Percentiles rank a stretch among this genome's conserved stretches.
Conservation (phyloP, 306 rosid species). For the Prunus kanzakura region DNA sequence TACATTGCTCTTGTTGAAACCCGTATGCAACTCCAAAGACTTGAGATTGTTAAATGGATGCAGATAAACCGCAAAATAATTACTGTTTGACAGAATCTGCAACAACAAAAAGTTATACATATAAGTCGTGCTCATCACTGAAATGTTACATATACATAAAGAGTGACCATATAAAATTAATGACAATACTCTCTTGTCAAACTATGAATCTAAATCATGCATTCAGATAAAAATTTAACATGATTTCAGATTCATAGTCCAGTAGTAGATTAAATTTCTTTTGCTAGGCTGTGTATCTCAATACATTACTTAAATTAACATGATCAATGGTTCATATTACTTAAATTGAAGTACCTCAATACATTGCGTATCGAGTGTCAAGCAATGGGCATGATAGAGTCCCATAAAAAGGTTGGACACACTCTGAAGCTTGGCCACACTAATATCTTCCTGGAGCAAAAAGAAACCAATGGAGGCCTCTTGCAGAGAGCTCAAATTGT, state of each 20-base stretch:
- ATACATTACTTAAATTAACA: too few species aligned
- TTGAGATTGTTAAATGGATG: slow-evolving; percentile 59
- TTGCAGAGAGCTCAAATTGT: slow-evolving; percentile 31
- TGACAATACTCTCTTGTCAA: not conserved
- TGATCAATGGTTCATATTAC: not conserved
- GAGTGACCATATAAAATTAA: not conserved
- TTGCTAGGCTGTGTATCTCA: too few species aligned
- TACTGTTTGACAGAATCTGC: slow-evolving; percentile 69
- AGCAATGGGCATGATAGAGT: slow-evolving; percentile 43
- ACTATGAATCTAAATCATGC: not conserved
- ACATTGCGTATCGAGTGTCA: slow-evolving; percentile 46
- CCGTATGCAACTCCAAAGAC: slow-evolving; percentile 56
- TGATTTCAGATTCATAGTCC: not conserved
- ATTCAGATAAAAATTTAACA: not conserved
- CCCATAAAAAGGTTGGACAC: slow-evolving; percentile 51
- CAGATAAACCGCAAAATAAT: slow-evolving; percentile 39
- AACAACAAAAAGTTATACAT: slow-evolving; percentile 1
- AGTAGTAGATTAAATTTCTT: too few species aligned
- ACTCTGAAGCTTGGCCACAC: slow-evolving; percentile 43
- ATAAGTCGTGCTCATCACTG: not conserved
- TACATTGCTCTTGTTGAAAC: slow-evolving; percentile 55
- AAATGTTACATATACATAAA: not conserved
- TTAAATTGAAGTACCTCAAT: slow-evolving; percentile 49
- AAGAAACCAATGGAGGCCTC: slow-evolving; percentile 54
- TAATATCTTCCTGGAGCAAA: slow-evolving; percentile 28